These are phyloP conservation scores for Domatiomyces globalis DNA, from an alignment of 2,329 filamentous ascomycete genomes.

Conservation along the genomic window DNA sequence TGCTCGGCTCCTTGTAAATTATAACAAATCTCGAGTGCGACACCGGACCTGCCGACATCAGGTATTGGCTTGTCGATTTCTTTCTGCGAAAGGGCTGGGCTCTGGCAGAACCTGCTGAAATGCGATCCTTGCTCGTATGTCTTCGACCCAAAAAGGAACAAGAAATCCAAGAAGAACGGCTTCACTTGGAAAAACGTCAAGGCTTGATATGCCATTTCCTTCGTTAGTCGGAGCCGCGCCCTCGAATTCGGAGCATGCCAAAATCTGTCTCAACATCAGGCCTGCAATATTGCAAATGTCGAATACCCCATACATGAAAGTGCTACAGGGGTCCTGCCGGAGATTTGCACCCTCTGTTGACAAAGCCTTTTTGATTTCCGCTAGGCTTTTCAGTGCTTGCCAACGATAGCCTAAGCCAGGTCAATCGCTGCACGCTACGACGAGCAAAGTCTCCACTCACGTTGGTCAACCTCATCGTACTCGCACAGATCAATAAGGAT, in stretches of 20 bases:
- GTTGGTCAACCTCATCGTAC: no score
- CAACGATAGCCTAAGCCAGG: not conserved
- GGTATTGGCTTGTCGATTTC: not conserved
- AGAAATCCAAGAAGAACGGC: slow-evolving; percentile 28
- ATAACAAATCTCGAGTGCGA: not conserved
- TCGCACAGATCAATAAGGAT: no score
- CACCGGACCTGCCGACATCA: no score
- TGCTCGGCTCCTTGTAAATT: not conserved
- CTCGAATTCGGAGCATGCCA: not conserved
- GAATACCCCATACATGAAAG: not conserved
- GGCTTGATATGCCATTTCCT: slow-evolving; percentile 17
- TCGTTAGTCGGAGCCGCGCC: not conserved
- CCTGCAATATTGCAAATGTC: not conserved
- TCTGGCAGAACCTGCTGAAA: slow-evolving; percentile 27
- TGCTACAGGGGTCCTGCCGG: not conserved
- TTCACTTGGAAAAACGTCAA: slow-evolving; percentile 28
- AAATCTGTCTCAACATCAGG: not conserved
- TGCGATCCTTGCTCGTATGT: slow-evolving; percentile 20
- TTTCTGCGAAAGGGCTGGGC: slow-evolving; percentile 20
- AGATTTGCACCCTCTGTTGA: not conserved
- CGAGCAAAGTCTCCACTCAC: no score
- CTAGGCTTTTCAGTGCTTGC: not conserved
- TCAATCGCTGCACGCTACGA: not conserved
- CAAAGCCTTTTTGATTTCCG: not conserved
- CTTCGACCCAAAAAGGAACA: slow-evolving; percentile 26